phyloP scores from a whole-genome alignment of 108 stramenopile genomes.

The Skeletonema tropicum region DNA sequence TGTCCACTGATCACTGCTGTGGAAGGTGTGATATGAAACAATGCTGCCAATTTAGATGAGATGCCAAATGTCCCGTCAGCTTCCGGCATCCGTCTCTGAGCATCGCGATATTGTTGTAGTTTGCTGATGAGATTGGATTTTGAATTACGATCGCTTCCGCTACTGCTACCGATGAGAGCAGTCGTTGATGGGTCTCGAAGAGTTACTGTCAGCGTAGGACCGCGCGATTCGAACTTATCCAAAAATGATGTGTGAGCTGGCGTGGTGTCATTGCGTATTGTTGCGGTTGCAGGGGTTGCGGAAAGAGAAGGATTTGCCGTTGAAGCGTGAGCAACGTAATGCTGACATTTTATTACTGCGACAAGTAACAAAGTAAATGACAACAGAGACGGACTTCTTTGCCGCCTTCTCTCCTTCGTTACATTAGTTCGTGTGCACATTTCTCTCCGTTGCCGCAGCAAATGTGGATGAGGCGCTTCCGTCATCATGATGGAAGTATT shows the following conservation, averaged over 20 bases:
- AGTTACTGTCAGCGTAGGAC: conserved; percentile 44
- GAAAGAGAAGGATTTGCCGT: background rate
- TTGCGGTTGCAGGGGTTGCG: background rate
- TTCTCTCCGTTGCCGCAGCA: too few species aligned
- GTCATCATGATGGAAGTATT: too few species aligned
- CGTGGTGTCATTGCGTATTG: background rate
- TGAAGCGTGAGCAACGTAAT: background rate
- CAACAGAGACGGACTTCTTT: background rate
- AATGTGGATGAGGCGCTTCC: too few species aligned
- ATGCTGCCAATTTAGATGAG: conserved; percentile 31
- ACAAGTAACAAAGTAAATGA: background rate
- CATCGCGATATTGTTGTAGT: background rate
- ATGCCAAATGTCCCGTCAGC: conserved; percentile 23
- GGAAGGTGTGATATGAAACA: conserved; percentile 32
- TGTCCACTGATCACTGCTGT: background rate
- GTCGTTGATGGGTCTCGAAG: conserved; percentile 40
- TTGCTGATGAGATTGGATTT: conserved; percentile 1
- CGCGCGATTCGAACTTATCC: conserved; percentile 37
- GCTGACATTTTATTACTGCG: background rate
- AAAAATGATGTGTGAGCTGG: conserved; percentile 1
- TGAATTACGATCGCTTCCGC: background rate
- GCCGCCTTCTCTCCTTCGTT: too few species aligned
- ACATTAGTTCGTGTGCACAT: too few species aligned
- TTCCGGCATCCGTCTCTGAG: background rate
- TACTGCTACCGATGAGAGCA: background rate